Base-by-base conservation (phyloP, 176 grass and related monocot genomes). In the Rhynchospora tenuis region DNA sequence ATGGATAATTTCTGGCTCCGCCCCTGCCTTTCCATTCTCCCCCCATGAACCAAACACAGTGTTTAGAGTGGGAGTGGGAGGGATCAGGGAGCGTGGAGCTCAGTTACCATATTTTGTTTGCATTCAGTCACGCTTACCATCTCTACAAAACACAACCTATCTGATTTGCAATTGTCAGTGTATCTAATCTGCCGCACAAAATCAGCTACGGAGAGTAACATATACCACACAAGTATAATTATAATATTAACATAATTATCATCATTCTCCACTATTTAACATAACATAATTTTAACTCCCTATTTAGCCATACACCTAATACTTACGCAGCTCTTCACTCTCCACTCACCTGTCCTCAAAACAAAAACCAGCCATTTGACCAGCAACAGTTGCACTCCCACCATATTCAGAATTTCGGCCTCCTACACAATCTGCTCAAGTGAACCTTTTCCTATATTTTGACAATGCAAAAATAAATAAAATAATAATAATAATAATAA, bases 361-460 rank as follows among this genome's bases (percentile, higher is more conserved):
- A 16, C 23, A 50, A 3, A 28, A 75, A 75, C 27, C 23, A 52
- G 20, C 22, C 10, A 74, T 74, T 27, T 11, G 46, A 75, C 47
- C 52, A 54, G 72, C 11, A 6, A 2, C 14, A 27, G 47, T 13
- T 54, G 6, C 46, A 75, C 22, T 28, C 52, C 46, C 23, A 16
- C 28, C 13, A 16, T 45, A 22, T 24, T 84, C 81, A 88, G 68
- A 79, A 84, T 27, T 63, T 19, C 9, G 84, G 88, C 43, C 88
- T 90, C 56, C 84, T 69, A 71, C 84, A 90, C 72, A 90, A 72
- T 55, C 84, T 90, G 82, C 79, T 67, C 26, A 83, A 45, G 43
- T 64, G 68, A 43, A 90, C 80, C 70, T 90, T 86, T 52, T 90
- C 88, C 84, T 90, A 72, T 16, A 70, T 12, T 75, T 75, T 80